Base-by-base conservation (phyloP, 2,329 filamentous ascomycete species). In the Penicillium verrucosum region DNA sequence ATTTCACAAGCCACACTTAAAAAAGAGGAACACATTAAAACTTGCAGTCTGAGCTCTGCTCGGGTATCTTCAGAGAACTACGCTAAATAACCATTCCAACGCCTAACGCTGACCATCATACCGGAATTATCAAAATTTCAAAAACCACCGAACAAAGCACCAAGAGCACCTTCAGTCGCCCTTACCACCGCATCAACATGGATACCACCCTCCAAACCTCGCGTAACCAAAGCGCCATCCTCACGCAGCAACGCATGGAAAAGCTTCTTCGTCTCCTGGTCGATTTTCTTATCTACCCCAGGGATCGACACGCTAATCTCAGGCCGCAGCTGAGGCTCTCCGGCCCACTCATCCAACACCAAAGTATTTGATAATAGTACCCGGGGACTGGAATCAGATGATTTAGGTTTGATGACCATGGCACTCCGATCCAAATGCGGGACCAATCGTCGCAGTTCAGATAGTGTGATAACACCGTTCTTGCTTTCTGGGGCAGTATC, bases 281-380 rank as follows among this genome's bases (percentile, higher is more conserved):
- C 71, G 21, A 75, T 62, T 40, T 73, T 76, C 40, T 51, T 63
- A 36, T 54, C 52, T 3, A 42, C 54, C 46, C 56, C 57, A 7
- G 61, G 53, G 4, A 60, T 44, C 7, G 69, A 70, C 18, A 76
- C 63, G 44, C 66, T 74, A 27, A 77, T 68, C 48, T 70, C 70
- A 2, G 74, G 70, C 18, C 62, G 61, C n/a, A 77, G 60, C 21
- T 70, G 69, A 3, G 74, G 71, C 53, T 77, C 75, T 36, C 74
- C 68, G 18, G 73, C 74, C 75, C 75, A 77, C 25, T 72, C 66
- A 54, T 77, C 73, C 37, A 77, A 61, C 12, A 48, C 58, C 42
- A 77, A 56, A 5, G 64, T 58, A 56, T 74, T 76, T 11, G 71
- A 70, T 16, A 77, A 53, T 11, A 76, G 65, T 2, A 75, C 57